These are phyloP conservation scores for Hansenula anomala DNA, from an alignment of 1,139 yeast genomes.

Conservation along the genomic window DNA sequence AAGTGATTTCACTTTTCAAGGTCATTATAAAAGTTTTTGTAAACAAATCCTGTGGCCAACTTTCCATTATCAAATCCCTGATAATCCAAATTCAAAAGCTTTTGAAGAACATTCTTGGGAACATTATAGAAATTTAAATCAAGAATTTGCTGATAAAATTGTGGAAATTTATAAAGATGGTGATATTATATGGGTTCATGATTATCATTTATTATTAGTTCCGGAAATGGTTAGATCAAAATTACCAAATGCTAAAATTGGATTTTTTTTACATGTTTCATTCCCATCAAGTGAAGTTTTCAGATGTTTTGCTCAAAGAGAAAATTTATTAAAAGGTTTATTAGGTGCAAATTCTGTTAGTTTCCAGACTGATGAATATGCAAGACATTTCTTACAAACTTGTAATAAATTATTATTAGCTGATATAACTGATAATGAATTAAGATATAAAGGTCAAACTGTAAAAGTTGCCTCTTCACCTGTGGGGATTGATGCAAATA, in stretches of 20 bases:
- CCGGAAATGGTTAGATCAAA: conserved; percentile 78
- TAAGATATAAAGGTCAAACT: conserved; percentile 62
- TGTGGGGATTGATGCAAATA: conserved; percentile 80
- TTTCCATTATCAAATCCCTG: conserved; percentile 93
- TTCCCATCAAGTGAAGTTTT: conserved; percentile 96
- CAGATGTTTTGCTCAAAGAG: conserved; percentile 87
- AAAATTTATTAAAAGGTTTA: conserved; percentile 71
- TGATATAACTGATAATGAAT: conserved; percentile 73
- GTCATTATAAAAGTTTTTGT: conserved; percentile 86
- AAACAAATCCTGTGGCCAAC: conserved; percentile 97
- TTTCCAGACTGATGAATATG: conserved; percentile 90
- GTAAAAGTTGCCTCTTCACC: conserved; percentile 69
- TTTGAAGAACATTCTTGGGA: conserved; percentile 96
- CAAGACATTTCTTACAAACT: conserved; percentile 89
- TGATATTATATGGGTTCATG: conserved; percentile 87
- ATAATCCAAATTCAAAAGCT: conserved; percentile 88
- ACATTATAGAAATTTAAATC: conserved; percentile 71
- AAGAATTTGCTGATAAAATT: conserved; percentile 72
- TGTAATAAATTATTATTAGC: conserved; percentile 80
- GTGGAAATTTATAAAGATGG: conserved; percentile 62
- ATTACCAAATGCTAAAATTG: conserved; percentile 82
- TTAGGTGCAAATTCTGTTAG: conserved; percentile 85
- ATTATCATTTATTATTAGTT: conserved; percentile 83
- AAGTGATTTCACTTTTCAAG: conserved; percentile 75
- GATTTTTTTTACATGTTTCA: conserved; percentile 88